Base-by-base conservation (phyloP, 805 yeast genomes). In the Candida tammaniensis region DNA sequence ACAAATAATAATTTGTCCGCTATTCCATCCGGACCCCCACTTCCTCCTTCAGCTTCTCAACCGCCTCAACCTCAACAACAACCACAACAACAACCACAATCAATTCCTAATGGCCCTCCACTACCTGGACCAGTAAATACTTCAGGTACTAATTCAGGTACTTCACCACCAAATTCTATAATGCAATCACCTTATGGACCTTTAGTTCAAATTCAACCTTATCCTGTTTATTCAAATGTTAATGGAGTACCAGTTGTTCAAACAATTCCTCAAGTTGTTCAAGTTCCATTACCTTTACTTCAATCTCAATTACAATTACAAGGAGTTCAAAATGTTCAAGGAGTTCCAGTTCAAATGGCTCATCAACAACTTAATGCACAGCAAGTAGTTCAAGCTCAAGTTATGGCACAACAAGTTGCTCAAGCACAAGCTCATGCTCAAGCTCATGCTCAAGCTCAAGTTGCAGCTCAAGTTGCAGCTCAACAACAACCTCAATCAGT, bases 141-240 rank as follows among this genome's bases (percentile, higher is more conserved):
- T 19, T 10, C 7, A 19, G 10, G 10, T 19, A 7, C 10, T 19
- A 7, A 19, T 19, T 10, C 22, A 19, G 10, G 17, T 12, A 6
- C 17, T 3, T 17, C 33, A 12, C 28, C 33, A 3, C 27, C 22
- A 17, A 30, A 28, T 18, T 29, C 41, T 2, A 39, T 43, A 3
- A 40, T 53, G 18, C 59, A 54, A 29, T 46, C 58, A 2, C 57
- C 59, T 7, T 55, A 52, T 37, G 59, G 56, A 2, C 54, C 56
- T 6, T 33, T 55, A 19, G 57, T 56, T 10, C 50, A 54, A 15
- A 36, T 54, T 8, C 55, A 51, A 28, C 49, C 58, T 6, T 37
- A 41, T 14, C 46, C 51, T 3, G 14, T 40, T 34, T 34, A 39
- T 39, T 30, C 39, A 4, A 40, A 41, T 24, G 18, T 38, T 29